Percentiles rank a stretch among this genome's conserved stretches.
phyloP scores from a whole-genome alignment of 495 filamentous ascomycete species.

The Penicillium antarcticum region DNA sequence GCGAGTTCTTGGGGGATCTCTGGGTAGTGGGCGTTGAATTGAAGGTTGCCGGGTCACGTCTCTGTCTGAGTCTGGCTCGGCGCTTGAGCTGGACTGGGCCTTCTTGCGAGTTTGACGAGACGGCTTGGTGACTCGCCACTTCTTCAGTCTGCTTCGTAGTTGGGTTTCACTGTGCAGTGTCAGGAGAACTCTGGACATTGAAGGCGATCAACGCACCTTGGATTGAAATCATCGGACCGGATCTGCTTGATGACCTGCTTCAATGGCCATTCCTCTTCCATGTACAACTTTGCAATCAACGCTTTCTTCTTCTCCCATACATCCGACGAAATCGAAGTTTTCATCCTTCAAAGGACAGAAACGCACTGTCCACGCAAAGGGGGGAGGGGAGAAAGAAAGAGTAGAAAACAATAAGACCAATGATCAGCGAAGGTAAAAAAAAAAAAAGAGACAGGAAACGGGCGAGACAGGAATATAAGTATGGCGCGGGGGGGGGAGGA shows the following conservation, averaged over 20 bases:
- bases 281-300: constrained; percentile 45
- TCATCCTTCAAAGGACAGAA: constrained; percentile 28
- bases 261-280: constrained; percentile 49
- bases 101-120: constrained; percentile 47
- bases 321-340: constrained; percentile 46
- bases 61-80: constrained; percentile 26
- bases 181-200: not conserved
- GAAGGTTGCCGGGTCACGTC: constrained; percentile 24
- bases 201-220: constrained; percentile 32
- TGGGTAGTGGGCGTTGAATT: constrained; percentile 7
- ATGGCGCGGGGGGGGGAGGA: not conserved
- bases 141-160: constrained; percentile 45
- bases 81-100: constrained; percentile 11
- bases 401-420: not conserved
- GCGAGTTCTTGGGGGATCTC: constrained; percentile 1
- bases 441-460: constrained; percentile 3
- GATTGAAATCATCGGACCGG: constrained; percentile 46
- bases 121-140: constrained; percentile 49
- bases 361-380: not conserved
- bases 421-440: not conserved
- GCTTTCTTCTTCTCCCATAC: constrained; percentile 50
- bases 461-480: constrained; percentile 6
- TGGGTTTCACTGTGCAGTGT: constrained; percentile 38
- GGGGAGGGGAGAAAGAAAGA: not conserved
- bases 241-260: constrained; percentile 51